phyloP scores from a whole-genome alignment of 2,329 filamentous ascomycete species.

The Alternaria panax region DNA sequence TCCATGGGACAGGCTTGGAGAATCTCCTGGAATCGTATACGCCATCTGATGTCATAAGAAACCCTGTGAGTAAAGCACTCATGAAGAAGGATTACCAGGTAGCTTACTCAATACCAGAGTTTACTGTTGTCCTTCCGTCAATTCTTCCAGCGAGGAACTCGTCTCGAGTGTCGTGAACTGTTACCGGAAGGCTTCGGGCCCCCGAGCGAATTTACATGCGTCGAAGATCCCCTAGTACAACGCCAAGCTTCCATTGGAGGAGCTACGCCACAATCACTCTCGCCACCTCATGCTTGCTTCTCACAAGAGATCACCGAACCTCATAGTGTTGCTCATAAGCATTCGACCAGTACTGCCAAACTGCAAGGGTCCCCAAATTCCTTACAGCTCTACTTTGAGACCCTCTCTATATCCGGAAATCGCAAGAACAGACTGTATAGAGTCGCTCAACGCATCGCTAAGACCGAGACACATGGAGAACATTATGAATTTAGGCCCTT shows the following conservation, averaged over 20 bases:
- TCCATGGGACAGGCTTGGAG: not conserved
- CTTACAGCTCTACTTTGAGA: too few relatives aligned
- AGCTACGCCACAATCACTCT: too few relatives aligned
- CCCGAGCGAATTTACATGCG: not conserved
- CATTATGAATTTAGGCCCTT: too few relatives aligned
- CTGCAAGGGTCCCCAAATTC: too few relatives aligned
- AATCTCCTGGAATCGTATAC: not conserved
- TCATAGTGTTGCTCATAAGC: too few relatives aligned
- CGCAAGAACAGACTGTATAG: not conserved
- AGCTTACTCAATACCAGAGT: not conserved
- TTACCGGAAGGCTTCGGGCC: not conserved
- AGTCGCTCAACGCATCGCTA: constrained; percentile 1
- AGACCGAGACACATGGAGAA: too few relatives aligned
- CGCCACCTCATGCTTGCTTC: too few relatives aligned
- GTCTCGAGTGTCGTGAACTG: not conserved
- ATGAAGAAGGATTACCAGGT: not conserved
- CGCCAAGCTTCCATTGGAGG: too few relatives aligned
- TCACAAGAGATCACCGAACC: too few relatives aligned
- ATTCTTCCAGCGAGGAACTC: not conserved
- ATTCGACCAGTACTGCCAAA: too few relatives aligned
- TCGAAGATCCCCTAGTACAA: not conserved
- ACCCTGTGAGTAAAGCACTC: not conserved
- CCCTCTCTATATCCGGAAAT: too few relatives aligned
- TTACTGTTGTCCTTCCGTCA: not conserved
- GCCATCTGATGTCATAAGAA: not conserved